Conservation (phyloP, 148 eudicot species). For the Limonium bicolor region DNA sequence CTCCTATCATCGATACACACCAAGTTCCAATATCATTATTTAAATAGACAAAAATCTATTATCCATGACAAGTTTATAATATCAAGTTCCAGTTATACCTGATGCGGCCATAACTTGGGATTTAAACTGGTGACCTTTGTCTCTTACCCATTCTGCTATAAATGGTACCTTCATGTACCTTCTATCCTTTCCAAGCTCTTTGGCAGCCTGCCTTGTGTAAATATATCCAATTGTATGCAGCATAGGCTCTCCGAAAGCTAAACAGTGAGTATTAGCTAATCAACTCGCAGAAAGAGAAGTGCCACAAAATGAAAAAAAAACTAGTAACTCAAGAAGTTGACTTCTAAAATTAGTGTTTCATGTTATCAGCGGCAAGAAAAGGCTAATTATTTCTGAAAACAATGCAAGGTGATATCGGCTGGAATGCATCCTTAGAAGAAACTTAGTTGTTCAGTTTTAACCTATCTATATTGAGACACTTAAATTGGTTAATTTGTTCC, state of each 20-base stretch:
- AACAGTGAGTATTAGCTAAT: too few relatives aligned
- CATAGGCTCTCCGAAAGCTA: constrained; percentile 96
- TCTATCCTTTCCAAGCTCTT: constrained; percentile 67
- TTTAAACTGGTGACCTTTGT: constrained; percentile 76
- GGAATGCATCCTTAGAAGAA: too few relatives aligned
- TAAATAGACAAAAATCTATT: background rate
- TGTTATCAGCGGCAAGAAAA: too few relatives aligned
- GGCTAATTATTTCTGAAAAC: too few relatives aligned
- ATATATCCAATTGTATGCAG: constrained; percentile 90
- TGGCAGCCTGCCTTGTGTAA: constrained; percentile 83
- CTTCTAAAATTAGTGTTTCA: too few relatives aligned
- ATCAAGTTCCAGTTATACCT: constrained; percentile 28
- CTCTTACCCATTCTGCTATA: constrained; percentile 93
- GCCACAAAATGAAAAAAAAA: too few relatives aligned
- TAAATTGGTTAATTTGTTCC: too few relatives aligned
- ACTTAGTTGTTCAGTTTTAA: too few relatives aligned
- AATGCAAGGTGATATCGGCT: too few relatives aligned
- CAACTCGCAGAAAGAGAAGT: too few relatives aligned
- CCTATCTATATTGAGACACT: too few relatives aligned
- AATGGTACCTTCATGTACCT: constrained; percentile 66
- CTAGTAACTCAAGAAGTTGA: too few relatives aligned
- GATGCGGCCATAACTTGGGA: constrained; percentile 85
- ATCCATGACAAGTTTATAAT: background rate
- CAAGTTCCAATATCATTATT: background rate
- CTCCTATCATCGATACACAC: constrained; percentile 25